Base-by-base conservation (phyloP, 1,284 basidiomycete species). In the Trichosporon coremiiforme region DNA sequence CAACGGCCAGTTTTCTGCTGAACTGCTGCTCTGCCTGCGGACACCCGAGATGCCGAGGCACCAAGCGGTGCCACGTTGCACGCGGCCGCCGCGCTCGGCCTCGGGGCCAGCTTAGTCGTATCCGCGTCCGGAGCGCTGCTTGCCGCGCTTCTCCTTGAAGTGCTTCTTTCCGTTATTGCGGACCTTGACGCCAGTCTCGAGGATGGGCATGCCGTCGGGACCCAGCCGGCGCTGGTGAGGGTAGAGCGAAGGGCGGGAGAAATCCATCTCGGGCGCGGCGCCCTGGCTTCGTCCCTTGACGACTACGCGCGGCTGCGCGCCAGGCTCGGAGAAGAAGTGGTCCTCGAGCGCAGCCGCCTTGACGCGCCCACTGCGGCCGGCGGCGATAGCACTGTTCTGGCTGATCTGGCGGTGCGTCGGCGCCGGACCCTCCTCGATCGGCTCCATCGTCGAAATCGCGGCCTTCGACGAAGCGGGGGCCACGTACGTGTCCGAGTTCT, bases 101-200 rank as follows among this genome's bases (percentile, higher is more conserved):
- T n/a, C n/a, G n/a, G n/a, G n/a, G n/a, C n/a, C 41, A 45, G 6
- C 31, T 60, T 77, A 82, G 66, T 95, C 95, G 77, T 97, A 97
- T 35, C 95, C 95, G 78, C 89, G 90, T 31, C 95, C 95, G 78
- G 92, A 94, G 75, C 95, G 85, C 83, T 94, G 90, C 84, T 98
- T 98, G 68, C 88, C 88, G 68, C 86, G 93, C 90, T 84, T 87
- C 78, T 90, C 91, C 85, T 95, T 98, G 86, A 93, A 92, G 77
- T 92, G 90, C 81, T 94, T 95, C 86, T 97, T 98, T 22, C 88
- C 86, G 57, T 85, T 85, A 67, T 88, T 75, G n/a, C 88, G 81
- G 1, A 85, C 79, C 80, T 70, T 85, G 84, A 72, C 85, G 84
- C 10, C 85, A 85, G 53, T 81, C 84, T 65, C 73, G 75, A 71